These are phyloP conservation scores for Eucalyptus lansdowneana DNA, from an alignment of 345 rosid genomes.

Conservation along the genomic window DNA sequence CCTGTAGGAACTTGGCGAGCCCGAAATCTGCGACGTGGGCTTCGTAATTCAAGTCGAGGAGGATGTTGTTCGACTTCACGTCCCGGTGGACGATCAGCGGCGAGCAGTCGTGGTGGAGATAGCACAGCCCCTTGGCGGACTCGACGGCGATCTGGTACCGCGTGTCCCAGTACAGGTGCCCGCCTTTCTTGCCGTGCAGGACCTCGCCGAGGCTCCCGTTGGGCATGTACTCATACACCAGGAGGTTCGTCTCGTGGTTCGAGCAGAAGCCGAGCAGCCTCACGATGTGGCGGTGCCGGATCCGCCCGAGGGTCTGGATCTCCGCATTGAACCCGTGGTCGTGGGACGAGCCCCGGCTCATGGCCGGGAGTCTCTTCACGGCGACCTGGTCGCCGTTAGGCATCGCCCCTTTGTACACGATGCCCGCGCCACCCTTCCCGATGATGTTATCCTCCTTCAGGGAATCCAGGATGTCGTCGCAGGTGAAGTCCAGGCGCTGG, in stretches of 20 bases:
- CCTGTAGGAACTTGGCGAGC: slow-evolving; percentile 44
- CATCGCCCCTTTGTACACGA: slow-evolving; percentile 31
- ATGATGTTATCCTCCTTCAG: slow-evolving; percentile 45
- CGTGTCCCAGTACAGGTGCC: slow-evolving; percentile 38
- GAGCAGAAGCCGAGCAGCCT: slow-evolving; percentile 38
- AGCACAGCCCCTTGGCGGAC: slow-evolving; percentile 44
- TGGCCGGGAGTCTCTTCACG: slow-evolving; percentile 26
- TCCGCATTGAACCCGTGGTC: slow-evolving; percentile 50
- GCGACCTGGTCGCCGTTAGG: slow-evolving; percentile 36
- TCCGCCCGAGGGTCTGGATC: slow-evolving; percentile 41
- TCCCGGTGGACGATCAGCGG: slow-evolving; percentile 42
- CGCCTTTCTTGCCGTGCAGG: slow-evolving; percentile 49
- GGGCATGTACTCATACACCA: slow-evolving; percentile 43
- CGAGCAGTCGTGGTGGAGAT: slow-evolving; percentile 45
- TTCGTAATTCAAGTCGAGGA: slow-evolving; percentile 26
- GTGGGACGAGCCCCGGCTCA: slow-evolving; percentile 35
- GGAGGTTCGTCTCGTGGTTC: slow-evolving; percentile 40
- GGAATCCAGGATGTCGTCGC: slow-evolving; percentile 28
- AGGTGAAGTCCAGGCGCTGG: slow-evolving; percentile 38
- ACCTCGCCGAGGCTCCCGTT: slow-evolving; percentile 49
- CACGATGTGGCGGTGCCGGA: slow-evolving; percentile 38
- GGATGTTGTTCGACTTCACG: slow-evolving; percentile 43
- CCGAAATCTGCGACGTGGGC: slow-evolving; percentile 53
- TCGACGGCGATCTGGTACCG: slow-evolving; percentile 37
- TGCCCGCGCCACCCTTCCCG: slow-evolving; percentile 49